These are phyloP conservation scores for Trapa incisa DNA, from an alignment of 345 rosid species.

Conservation along the genomic window DNA sequence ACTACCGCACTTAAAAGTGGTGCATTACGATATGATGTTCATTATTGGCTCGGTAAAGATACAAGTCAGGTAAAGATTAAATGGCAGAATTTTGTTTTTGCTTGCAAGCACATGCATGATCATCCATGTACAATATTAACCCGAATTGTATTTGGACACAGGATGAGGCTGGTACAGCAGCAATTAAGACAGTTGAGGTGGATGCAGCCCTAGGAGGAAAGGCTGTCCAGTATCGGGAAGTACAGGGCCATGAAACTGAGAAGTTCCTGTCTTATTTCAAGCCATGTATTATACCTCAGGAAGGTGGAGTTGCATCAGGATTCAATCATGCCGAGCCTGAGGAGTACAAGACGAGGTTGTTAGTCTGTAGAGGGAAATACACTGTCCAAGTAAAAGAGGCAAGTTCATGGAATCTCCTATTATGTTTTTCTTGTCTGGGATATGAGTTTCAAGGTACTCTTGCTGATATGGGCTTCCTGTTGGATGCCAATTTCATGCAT, in stretches of 20 bases:
- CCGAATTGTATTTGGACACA: slow-evolving; percentile 6
- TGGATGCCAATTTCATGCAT: too few species aligned
- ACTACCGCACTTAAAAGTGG: slow-evolving; percentile 65
- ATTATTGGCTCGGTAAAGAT: slow-evolving; percentile 92
- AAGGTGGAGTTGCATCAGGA: slow-evolving; percentile 89
- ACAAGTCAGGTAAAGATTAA: slow-evolving; percentile 48
- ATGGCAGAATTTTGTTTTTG: neutral
- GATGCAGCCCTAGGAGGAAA: slow-evolving; percentile 99
- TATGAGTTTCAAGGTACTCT: too few species aligned
- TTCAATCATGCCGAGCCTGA: slow-evolving; percentile 65
- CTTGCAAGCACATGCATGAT: neutral
- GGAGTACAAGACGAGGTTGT: slow-evolving; percentile 65
- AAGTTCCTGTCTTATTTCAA: slow-evolving; percentile 89
- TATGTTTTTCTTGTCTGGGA: neutral
- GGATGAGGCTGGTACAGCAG: slow-evolving; percentile 96
- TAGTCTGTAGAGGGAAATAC: slow-evolving; percentile 88
- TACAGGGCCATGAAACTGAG: slow-evolving; percentile 88
- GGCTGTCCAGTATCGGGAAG: slow-evolving; percentile 97
- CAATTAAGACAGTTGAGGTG: slow-evolving; percentile 78
- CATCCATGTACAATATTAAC: neutral
- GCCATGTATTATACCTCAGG: slow-evolving; percentile 91
- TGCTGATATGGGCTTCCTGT: too few species aligned
- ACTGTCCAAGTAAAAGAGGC: slow-evolving; percentile 92
- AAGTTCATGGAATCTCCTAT: slow-evolving; percentile 13
- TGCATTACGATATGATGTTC: slow-evolving; percentile 66